Evolutionary conservation across 2,329 filamentous ascomycete species (phyloP).

Genomic region (Aureobasidium sp.): DNA sequence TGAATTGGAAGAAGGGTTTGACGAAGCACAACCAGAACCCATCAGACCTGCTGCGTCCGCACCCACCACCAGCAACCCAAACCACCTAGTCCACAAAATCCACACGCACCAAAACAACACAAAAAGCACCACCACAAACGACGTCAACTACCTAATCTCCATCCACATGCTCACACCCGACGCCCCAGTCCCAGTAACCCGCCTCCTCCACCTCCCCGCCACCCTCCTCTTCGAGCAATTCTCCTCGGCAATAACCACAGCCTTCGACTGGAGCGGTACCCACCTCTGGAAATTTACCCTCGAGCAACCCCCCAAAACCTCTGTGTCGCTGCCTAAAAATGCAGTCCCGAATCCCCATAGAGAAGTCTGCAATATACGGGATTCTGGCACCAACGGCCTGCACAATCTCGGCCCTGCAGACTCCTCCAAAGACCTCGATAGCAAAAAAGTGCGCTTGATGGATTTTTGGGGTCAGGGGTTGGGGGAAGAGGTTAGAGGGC

Average conservation of each 20-base stretch:
- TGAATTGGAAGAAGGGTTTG: neutral
- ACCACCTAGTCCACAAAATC: neutral
- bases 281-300: neutral
- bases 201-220: neutral
- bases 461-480: neutral
- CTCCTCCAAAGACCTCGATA: neutral
- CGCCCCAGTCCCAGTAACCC: neutral
- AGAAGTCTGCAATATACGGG: neutral
- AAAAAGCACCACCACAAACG: neutral
- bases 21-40: neutral
- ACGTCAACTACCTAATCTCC: neutral
- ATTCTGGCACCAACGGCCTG: neutral
- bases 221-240: neutral
- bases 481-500: neutral
- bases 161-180: neutral
- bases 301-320: neutral
- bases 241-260: neutral
- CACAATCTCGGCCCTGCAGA: neutral
- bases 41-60: neutral
- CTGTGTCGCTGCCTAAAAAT: too few species aligned
- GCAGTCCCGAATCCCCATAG: too few species aligned
- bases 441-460: neutral
- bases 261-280: neutral
- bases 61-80: neutral
- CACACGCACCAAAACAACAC: neutral